Percentiles rank a stretch among this genome's conserved stretches.
These are phyloP conservation scores for Pseudocercospora musae DNA, from an alignment of 2,329 filamentous ascomycete genomes.

Conservation along the genomic window DNA sequence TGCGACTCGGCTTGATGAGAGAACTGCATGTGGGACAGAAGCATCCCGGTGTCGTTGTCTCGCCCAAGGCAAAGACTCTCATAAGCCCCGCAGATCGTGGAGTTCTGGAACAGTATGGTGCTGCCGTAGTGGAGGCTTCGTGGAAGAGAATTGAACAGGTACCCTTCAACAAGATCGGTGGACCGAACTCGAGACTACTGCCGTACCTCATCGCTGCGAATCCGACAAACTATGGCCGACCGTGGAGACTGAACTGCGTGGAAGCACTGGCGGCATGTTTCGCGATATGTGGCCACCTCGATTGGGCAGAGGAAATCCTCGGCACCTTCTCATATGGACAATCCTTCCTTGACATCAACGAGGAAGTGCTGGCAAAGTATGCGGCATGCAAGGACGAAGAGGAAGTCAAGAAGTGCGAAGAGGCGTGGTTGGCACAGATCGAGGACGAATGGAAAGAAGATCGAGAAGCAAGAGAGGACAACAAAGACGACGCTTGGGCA, in stretches of 20 bases:
- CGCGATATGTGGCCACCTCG: conserved; percentile 82
- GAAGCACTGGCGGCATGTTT: conserved; percentile 92
- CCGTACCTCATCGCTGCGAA: conserved; percentile 97
- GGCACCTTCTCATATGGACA: conserved; percentile 83
- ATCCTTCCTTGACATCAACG: conserved; percentile 88
- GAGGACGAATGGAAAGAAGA: conserved; percentile 86
- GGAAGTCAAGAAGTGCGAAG: conserved; percentile 77
- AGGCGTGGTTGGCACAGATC: conserved; percentile 82
- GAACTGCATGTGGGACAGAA: conserved; percentile 89
- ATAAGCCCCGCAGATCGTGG: conserved; percentile 79
- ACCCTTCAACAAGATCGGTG: conserved; percentile 85
- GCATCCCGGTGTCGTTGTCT: conserved; percentile 87
- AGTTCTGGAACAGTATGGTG: conserved; percentile 81
- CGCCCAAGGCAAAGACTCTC: conserved; percentile 85
- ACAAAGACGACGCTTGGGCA: conserved; percentile 76
- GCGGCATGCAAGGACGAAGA: conserved; percentile 78
- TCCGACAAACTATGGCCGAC: conserved; percentile 93
- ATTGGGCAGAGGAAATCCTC: conserved; percentile 85
- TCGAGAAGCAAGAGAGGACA: conserved; percentile 60
- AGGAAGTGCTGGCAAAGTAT: conserved; percentile 75
- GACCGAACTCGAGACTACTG: conserved; percentile 84
- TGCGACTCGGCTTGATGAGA: conserved; percentile 89
- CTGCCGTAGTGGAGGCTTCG: conserved; percentile 93
- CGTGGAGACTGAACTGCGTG: conserved; percentile 92
- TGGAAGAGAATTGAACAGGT: conserved; percentile 93